A percentile compares a stretch with the other conserved stretches of the same genome.
Conservation (phyloP, 2,329 filamentous ascomycete species). For the Cercospora sp. region DNA sequence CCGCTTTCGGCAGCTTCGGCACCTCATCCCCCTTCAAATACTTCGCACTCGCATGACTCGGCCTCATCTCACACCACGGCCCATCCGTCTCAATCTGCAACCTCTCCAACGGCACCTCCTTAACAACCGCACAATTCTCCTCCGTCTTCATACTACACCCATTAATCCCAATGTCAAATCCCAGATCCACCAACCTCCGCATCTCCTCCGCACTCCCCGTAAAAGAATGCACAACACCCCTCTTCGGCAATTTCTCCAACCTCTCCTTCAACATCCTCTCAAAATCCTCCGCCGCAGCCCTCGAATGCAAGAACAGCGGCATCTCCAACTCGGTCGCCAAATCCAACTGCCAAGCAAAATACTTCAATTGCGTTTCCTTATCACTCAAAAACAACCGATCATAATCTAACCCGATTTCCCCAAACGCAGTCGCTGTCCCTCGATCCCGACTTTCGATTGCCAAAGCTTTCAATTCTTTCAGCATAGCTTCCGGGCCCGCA, state of each 20-base stretch:
- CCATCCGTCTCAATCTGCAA: constrained; percentile 97
- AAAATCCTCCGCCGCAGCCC: constrained; percentile 85
- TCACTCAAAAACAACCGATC: constrained; percentile 83
- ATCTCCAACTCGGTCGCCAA: constrained; percentile 75
- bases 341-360: constrained; percentile 79
- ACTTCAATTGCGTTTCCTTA: constrained; percentile 76
- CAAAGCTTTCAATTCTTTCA: constrained; percentile 63
- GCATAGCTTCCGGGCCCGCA: constrained; percentile 56
- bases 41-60: constrained; percentile 81
- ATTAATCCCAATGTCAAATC: constrained; percentile 91
- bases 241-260: constrained; percentile 60
- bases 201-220: constrained; percentile 87
- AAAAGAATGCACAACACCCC: constrained; percentile 89
- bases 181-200: constrained; percentile 73
- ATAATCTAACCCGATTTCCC: constrained; percentile 95
- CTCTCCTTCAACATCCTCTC: constrained; percentile 64
- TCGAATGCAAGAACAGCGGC: constrained; percentile 88
- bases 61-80: constrained; percentile 92
- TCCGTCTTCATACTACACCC: constrained; percentile 94
- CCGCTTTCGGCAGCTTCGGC: constrained; percentile 71
- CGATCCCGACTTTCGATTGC: constrained; percentile 59
- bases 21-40: constrained; percentile 61
- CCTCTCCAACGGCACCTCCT: constrained; percentile 71
- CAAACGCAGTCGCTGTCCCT: constrained; percentile 74
- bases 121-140: constrained; percentile 85